phyloP scores from a whole-genome alignment of 2,329 filamentous ascomycete genomes.

The Epichloe uncinata region DNA sequence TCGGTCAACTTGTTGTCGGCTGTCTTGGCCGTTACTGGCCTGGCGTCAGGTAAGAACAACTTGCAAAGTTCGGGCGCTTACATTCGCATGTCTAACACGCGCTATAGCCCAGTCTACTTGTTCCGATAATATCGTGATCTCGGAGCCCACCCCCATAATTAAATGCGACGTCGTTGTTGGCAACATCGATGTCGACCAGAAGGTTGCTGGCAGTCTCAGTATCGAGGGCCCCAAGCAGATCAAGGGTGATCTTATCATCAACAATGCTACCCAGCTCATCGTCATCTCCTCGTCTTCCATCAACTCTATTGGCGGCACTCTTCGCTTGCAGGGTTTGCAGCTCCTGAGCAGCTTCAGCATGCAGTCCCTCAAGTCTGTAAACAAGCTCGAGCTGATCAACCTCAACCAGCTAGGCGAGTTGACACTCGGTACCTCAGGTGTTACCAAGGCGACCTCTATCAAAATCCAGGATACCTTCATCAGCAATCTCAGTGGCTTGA shows the following conservation, averaged over 20 bases:
- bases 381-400: constrained; percentile 56
- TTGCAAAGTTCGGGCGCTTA: too few species aligned
- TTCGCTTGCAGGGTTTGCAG: constrained; percentile 56
- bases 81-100: background rate
- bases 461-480: constrained; percentile 79
- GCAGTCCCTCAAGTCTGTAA: constrained; percentile 49
- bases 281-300: constrained; percentile 50
- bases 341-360: constrained; percentile 56
- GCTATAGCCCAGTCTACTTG: constrained; percentile 20
- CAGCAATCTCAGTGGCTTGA: constrained; percentile 64
- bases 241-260: constrained; percentile 44
- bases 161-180: constrained; percentile 59
- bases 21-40: constrained; percentile 27
- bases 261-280: constrained; percentile 46
- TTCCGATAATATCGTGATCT: constrained; percentile 47
- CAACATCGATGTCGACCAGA: constrained; percentile 48
- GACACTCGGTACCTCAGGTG: constrained; percentile 36
- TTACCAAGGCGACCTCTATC: constrained; percentile 56
- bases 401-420: constrained; percentile 46
- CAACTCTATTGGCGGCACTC: constrained; percentile 51
- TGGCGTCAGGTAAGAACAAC: constrained; percentile 29
- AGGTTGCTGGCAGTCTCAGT: constrained; percentile 42
- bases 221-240: constrained; percentile 48
- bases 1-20: constrained; percentile 31
- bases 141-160: constrained; percentile 46